Conservation (phyloP, 768 basidiomycete genomes). For the Cyclocybe cylindracea region DNA sequence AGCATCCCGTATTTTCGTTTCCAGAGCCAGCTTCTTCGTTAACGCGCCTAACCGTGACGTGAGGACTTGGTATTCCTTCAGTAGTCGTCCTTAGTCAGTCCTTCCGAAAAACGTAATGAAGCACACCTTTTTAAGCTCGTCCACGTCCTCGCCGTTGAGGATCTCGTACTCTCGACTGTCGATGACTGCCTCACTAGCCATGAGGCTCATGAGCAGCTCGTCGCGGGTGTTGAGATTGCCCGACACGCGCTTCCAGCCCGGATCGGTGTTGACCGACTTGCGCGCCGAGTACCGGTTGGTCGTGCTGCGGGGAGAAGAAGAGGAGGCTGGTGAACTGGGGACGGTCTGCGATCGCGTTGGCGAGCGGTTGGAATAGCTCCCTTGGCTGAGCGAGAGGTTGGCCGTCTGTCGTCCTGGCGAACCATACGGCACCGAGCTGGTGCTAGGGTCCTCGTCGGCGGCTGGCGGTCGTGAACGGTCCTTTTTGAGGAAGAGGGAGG, state of each 20-base stretch:
- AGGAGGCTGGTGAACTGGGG: conserved; percentile 31
- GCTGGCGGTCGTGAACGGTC: conserved; percentile 38
- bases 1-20: conserved; percentile 88
- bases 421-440: conserved; percentile 24
- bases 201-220: conserved; percentile 83
- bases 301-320: conserved; percentile 41
- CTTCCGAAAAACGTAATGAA: conserved; percentile 3
- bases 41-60: conserved; percentile 64
- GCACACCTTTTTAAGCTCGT: conserved; percentile 51
- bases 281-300: conserved; percentile 31
- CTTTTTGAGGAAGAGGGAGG: conserved; percentile 54
- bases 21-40: conserved; percentile 74
- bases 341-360: conserved; percentile 15
- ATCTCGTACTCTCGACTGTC: conserved; percentile 85
- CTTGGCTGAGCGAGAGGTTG: not conserved
- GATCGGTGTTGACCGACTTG: conserved; percentile 33
- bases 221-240: conserved; percentile 63
- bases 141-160: conserved; percentile 55
- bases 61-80: conserved; percentile 75
- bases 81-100: conserved; percentile 6
- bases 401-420: conserved; percentile 16
- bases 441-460: conserved; percentile 23
- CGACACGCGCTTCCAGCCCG: conserved; percentile 45
- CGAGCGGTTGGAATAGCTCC: conserved; percentile 7
- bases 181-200: conserved; percentile 94